Conservation (phyloP, 2,329 filamentous ascomycete species). For the Aspergillus aculeatus region DNA sequence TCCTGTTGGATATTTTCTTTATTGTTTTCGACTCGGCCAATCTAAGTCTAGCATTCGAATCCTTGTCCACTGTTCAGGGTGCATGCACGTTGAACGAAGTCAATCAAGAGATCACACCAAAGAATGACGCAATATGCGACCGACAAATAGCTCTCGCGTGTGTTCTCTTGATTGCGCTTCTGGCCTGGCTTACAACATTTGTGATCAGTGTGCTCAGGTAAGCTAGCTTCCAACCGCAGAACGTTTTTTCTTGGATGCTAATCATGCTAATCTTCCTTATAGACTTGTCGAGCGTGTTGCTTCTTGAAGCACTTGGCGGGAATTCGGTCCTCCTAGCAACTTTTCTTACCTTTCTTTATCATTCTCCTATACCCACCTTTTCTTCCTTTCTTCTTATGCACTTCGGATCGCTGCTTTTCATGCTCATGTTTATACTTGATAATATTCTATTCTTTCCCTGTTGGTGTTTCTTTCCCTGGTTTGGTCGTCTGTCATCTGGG, state of each 20-base stretch:
- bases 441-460: neutral
- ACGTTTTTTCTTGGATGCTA: conserved; percentile 19
- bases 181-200: conserved; percentile 91
- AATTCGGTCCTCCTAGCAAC: neutral
- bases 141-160: conserved; percentile 70
- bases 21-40: conserved; percentile 97
- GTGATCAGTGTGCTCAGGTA: conserved; percentile 76
- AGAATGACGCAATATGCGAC: conserved; percentile 54
- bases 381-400: neutral
- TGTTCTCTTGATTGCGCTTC: conserved; percentile 75
- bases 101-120: conserved; percentile 34
- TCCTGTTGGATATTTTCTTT: conserved; percentile 90
- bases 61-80: conserved; percentile 64
- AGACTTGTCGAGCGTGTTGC: conserved; percentile 42
- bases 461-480: neutral
- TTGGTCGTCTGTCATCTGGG: neutral
- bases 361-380: neutral
- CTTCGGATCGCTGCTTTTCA: neutral
- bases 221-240: conserved; percentile 8
- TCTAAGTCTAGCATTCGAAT: conserved; percentile 82
- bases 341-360: neutral
- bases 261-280: conserved; percentile 15
- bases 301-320: conserved; percentile 9
- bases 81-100: conserved; percentile 53
- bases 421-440: neutral